A percentile compares a stretch with the other conserved stretches of the same genome.
Conservation (phyloP, 306 rosid genomes). For the Boehmeria nivea region DNA sequence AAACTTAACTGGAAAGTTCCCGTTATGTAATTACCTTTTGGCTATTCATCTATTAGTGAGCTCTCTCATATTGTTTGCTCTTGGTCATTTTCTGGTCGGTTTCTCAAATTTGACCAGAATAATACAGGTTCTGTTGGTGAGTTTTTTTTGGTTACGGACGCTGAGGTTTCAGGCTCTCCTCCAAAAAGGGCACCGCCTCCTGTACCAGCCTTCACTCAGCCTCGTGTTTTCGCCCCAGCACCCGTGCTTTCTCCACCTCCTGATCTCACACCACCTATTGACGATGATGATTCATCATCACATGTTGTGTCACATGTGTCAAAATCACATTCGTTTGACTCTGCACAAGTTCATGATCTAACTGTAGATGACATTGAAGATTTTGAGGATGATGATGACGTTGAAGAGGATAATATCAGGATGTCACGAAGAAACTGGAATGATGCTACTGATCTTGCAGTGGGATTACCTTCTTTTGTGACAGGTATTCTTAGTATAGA, state of each 20-base stretch:
- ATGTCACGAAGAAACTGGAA: constrained; percentile 65
- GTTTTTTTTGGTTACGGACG: constrained; percentile 75
- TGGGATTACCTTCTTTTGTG: constrained; percentile 71
- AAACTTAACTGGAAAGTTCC: background rate
- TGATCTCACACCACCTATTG: constrained; percentile 37
- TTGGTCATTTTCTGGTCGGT: constrained; percentile 19
- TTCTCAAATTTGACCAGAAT: constrained; percentile 55
- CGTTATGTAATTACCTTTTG: background rate
- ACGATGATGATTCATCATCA: constrained; percentile 43
- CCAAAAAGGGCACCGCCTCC: constrained; percentile 90
- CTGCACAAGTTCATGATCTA: constrained; percentile 65
- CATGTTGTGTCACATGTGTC: constrained; percentile 49
- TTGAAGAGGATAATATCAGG: constrained; percentile 41
- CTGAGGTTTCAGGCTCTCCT: constrained; percentile 80
- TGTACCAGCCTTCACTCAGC: constrained; percentile 39
- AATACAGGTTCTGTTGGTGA: constrained; percentile 78
- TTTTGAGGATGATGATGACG: constrained; percentile 64
- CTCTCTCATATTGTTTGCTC: constrained; percentile 5
- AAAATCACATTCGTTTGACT: constrained; percentile 76
- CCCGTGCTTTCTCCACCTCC: constrained; percentile 37
- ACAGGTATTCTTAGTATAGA: constrained; percentile 59
- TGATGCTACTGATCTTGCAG: constrained; percentile 84
- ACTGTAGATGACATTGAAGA: constrained; percentile 95
- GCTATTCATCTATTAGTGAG: background rate
- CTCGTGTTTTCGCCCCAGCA: constrained; percentile 29